Evolutionary conservation across 169 alveolate genomes (phyloP).

Genomic region (Plasmodium billcollinsi): DNA sequence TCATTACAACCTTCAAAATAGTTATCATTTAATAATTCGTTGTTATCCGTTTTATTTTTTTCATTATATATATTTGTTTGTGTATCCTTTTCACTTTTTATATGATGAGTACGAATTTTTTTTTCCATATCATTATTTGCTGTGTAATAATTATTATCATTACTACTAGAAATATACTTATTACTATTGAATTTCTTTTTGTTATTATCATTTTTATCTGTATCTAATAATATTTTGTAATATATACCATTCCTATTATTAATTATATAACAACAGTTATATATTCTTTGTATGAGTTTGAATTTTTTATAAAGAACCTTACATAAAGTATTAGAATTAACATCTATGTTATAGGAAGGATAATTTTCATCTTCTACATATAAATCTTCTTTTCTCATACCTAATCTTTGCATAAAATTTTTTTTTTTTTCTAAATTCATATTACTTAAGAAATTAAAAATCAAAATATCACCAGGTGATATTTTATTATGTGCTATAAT

Average conservation of each 20-base stretch:
- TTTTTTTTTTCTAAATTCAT: constrained; percentile 45
- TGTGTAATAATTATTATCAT: no score
- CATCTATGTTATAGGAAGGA: constrained; percentile 23
- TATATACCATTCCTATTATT: constrained; percentile 48
- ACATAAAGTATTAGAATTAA: constrained; percentile 31
- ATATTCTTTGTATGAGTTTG: constrained; percentile 28
- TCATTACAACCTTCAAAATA: no score
- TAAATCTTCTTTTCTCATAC: constrained; percentile 50
- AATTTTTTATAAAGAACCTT: constrained; percentile 52
- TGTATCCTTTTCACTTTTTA: no score
- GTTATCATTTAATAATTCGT: no score
- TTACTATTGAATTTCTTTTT: background rate
- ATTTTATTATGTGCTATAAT: constrained; percentile 68
- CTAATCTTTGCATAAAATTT: constrained; percentile 30
- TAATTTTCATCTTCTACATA: constrained; percentile 46
- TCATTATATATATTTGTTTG: no score
- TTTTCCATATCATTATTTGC: no score
- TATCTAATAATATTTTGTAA: constrained; percentile 9
- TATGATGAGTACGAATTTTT: no score
- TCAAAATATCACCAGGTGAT: constrained; percentile 49
- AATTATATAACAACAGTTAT: constrained; percentile 33
- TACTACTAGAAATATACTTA: no score
- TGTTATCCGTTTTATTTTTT: no score
- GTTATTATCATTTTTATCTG: background rate
- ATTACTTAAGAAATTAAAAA: constrained; percentile 64